Percentiles rank a stretch among this genome's conserved stretches.
These are phyloP conservation scores for Leucocoprinus birnbaumii DNA, from an alignment of 768 basidiomycete genomes.

Conservation along the genomic window DNA sequence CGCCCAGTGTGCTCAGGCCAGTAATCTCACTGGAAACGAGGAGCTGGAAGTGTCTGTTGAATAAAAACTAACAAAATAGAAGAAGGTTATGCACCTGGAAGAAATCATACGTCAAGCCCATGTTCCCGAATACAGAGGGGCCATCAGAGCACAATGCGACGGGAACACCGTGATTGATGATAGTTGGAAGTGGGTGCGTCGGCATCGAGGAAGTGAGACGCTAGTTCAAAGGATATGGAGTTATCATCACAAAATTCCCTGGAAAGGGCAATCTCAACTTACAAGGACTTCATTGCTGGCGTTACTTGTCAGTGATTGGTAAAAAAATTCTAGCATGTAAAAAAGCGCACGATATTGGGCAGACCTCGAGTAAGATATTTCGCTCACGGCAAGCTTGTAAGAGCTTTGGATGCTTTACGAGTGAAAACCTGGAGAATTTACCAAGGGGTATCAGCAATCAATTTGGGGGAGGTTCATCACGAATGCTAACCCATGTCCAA, in stretches of 20 bases:
- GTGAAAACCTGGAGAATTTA: slow-evolving; percentile 52
- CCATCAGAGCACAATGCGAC: slow-evolving; percentile 74
- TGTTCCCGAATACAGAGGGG: slow-evolving; percentile 73
- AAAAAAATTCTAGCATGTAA: too few relatives aligned
- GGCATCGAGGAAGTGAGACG: slow-evolving; percentile 78
- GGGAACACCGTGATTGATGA: slow-evolving; percentile 70
- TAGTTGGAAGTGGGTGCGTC: slow-evolving; percentile 70
- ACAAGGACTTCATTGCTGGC: slow-evolving; percentile 73
- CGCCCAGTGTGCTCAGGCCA: slow-evolving; percentile 58
- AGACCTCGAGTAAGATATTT: slow-evolving; percentile 68
- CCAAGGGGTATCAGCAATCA: neutral
- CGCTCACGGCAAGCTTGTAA: slow-evolving; percentile 64
- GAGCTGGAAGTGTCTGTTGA: slow-evolving; percentile 20
- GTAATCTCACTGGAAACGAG: slow-evolving; percentile 65
- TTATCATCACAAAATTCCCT: too few relatives aligned
- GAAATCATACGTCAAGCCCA: slow-evolving; percentile 76
- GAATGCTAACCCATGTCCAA: slow-evolving; percentile 67
- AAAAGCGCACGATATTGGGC: slow-evolving; percentile 70
- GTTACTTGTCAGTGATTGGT: neutral
- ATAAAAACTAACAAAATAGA: neutral
- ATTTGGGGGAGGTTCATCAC: neutral
- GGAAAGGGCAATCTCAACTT: too few relatives aligned
- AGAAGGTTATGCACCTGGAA: slow-evolving; percentile 40
- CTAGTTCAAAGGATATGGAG: slow-evolving; percentile 27
- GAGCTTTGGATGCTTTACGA: slow-evolving; percentile 72